Conservation (phyloP, 148 eudicot species). For the Linanthus parryae region DNA sequence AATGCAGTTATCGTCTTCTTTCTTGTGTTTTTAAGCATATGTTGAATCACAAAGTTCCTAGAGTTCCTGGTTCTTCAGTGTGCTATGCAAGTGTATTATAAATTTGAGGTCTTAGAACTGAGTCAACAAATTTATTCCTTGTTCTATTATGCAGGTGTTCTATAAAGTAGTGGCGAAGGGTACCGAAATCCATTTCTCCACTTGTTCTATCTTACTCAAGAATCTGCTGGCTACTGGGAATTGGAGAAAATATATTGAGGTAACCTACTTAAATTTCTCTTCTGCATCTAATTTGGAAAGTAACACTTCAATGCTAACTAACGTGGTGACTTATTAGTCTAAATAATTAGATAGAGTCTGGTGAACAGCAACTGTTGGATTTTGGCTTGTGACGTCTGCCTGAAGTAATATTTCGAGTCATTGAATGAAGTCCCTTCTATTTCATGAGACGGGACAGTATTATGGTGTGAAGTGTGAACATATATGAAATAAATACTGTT, state of each 20-base stretch:
- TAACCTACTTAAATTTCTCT: conserved; percentile 19
- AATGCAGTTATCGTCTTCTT: no score
- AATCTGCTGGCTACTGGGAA: conserved; percentile 81
- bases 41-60: not conserved
- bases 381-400: not conserved
- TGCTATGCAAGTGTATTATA: no score
- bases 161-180: conserved; percentile 77
- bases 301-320: conserved; percentile 3
- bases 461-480: no score
- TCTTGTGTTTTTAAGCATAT: not conserved
- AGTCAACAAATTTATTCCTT: no score
- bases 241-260: conserved; percentile 98
- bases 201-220: conserved; percentile 68
- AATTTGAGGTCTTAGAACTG: not conserved
- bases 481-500: no score
- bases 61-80: no score
- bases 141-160: conserved; percentile 48
- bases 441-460: no score
- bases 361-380: not conserved
- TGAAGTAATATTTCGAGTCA: not conserved
- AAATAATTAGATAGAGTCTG: not conserved
- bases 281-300: not conserved
- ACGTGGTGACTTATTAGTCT: not conserved
- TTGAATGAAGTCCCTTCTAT: no score
- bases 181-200: conserved; percentile 52